phyloP scores from a whole-genome alignment of 106 monocot species.

The Iris macrosiphon region DNA sequence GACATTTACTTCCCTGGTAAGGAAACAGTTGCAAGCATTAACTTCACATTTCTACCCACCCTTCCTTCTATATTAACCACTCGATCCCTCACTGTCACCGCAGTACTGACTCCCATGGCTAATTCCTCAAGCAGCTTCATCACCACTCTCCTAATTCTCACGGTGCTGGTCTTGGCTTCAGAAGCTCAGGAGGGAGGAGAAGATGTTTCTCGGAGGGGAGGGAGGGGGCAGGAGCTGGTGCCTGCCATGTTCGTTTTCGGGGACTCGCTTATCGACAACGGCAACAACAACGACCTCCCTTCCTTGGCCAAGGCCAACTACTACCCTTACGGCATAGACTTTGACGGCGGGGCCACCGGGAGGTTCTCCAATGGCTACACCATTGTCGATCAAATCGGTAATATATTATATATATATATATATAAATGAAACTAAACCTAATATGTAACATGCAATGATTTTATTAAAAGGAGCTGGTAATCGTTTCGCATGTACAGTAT shows the following conservation, averaged over 20 bases:
- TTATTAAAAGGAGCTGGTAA: no score
- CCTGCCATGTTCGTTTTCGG: constrained; percentile 97
- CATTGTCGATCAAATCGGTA: constrained; percentile 77
- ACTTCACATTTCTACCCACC: constrained; percentile 1
- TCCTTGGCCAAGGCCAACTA: constrained; percentile 93
- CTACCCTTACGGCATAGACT: constrained; percentile 93
- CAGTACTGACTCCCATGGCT: neutral
- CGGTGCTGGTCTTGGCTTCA: neutral
- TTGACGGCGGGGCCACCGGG: constrained; percentile 76
- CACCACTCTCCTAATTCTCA: neutral
- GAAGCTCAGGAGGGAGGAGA: constrained; percentile 6
- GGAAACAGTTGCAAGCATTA: neutral
- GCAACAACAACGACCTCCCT: constrained; percentile 75
- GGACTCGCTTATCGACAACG: constrained; percentile 90
- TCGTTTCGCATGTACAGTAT: no score
- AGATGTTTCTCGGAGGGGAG: neutral
- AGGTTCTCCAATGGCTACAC: constrained; percentile 97
- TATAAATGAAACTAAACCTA: no score
- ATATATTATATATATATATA: no score
- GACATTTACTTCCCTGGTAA: no score
- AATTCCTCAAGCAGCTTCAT: neutral
- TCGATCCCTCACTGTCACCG: neutral
- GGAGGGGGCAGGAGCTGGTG: constrained; percentile 30
- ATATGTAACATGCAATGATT: no score
- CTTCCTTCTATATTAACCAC: neutral